phyloP scores from a whole-genome alignment of 176 grass and related monocot genomes.

The Oryza meridionalis region DNA sequence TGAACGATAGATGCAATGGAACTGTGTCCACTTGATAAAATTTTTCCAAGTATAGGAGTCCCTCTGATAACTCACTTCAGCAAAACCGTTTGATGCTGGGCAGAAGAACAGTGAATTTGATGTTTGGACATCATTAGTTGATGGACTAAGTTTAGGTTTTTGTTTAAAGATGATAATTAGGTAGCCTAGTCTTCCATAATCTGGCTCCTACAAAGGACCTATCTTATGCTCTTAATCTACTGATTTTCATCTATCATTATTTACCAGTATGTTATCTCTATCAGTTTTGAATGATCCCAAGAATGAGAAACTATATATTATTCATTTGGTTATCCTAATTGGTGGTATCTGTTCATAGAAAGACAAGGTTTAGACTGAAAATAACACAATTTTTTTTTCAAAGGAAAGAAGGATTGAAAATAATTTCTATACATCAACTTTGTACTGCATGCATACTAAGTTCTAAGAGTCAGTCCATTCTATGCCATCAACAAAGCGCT shows the following conservation, averaged over 20 bases:
- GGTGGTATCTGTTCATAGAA: neutral
- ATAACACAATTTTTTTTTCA: neutral
- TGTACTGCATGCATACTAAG: neutral
- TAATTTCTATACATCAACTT: neutral
- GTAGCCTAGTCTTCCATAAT: neutral
- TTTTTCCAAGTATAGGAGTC: neutral
- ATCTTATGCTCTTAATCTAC: neutral
- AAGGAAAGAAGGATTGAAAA: neutral
- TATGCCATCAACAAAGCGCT: no score
- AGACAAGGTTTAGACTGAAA: neutral
- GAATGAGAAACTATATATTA: neutral
- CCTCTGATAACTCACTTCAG: slow-evolving; percentile 1
- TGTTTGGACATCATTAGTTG: slow-evolving; percentile 28
- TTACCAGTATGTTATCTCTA: neutral
- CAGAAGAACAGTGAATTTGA: slow-evolving; percentile 1
- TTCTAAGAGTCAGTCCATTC: neutral
- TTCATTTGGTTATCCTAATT: neutral
- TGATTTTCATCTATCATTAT: neutral
- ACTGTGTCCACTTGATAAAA: neutral
- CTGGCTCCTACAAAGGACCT: neutral
- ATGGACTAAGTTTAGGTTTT: slow-evolving; percentile 3
- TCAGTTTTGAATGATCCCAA: neutral
- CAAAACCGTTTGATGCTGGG: neutral
- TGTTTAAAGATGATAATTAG: neutral
- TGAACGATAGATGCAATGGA: neutral